Evolutionary conservation across 768 basidiomycete species (phyloP).

Genomic region (Hysterangium stoloniferum): DNA sequence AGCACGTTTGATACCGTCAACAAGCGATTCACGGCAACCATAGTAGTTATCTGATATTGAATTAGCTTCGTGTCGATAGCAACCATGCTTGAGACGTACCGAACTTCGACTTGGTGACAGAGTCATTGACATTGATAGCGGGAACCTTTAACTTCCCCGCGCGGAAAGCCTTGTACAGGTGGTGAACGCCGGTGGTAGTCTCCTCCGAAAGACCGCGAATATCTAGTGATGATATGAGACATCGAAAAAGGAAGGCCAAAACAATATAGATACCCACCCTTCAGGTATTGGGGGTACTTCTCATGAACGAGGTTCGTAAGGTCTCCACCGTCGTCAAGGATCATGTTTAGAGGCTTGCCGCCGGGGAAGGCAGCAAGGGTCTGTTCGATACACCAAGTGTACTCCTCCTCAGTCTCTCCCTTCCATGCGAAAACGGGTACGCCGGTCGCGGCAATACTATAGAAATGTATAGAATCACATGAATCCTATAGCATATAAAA

Average conservation of each 20-base stretch:
- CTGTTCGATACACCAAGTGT: slow-evolving; percentile 97
- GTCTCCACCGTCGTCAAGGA: slow-evolving; percentile 98
- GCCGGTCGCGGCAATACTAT: slow-evolving; percentile 92
- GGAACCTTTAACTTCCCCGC: slow-evolving; percentile 95
- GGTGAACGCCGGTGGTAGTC: slow-evolving; percentile 99
- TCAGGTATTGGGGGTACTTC: slow-evolving; percentile 87
- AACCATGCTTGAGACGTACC: slow-evolving; percentile 11
- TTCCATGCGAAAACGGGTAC: slow-evolving; percentile 99
- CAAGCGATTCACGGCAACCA: slow-evolving; percentile 98
- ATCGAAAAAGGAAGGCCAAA: neutral
- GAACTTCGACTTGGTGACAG: slow-evolving; percentile 99
- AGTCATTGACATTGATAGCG: slow-evolving; percentile 99
- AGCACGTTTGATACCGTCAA: slow-evolving; percentile 99
- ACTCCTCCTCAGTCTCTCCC: slow-evolving; percentile 99
- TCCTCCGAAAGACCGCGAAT: slow-evolving; percentile 96
- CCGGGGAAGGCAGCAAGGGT: slow-evolving; percentile 81
- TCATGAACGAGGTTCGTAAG: slow-evolving; percentile 92
- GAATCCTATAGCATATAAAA: neutral
- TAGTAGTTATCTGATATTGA: slow-evolving; percentile 71
- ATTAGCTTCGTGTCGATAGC: neutral
- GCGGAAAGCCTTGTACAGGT: slow-evolving; percentile 96
- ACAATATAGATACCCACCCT: slow-evolving; percentile 35
- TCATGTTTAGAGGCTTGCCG: slow-evolving; percentile 90
- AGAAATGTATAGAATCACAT: neutral
- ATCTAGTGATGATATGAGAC: slow-evolving; percentile 33